Evolutionary conservation across 257 asterid genomes (phyloP), one percentile per base, ranked within the genome.

Genomic region (Nyctanthes arbortristis): DNA sequence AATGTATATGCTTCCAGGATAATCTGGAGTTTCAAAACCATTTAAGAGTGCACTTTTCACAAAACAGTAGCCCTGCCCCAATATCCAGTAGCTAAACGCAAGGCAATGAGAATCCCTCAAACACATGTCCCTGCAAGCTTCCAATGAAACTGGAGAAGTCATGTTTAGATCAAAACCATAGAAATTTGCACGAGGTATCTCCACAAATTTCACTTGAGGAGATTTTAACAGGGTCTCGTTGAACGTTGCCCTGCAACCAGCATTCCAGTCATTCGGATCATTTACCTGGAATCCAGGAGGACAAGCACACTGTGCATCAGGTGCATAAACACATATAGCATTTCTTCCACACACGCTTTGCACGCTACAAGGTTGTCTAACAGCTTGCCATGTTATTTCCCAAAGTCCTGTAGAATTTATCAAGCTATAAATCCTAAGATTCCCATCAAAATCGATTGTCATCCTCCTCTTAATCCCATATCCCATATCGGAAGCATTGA

Each of bases 281-380:
- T 18, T 59, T 18, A 59, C 65, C 65, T 64, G 34, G 61, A 74
- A 84, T 13, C 93, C 95, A 2, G 91, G 91, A 3, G 88, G 93
- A 34, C 95, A 88, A 0, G 84, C 74, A 64, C 96, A 90, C 29
- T 18, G 77, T 0, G 87, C 73, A 12, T 43, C 66, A 0, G 81
- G 80, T 12, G 75, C 61, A 30, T 82, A 88, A 36, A 76, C 86
- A 49, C 95, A 90, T 12, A 90, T 52, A 5, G 82, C 86, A 61
- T 84, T 84, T 69, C 81, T 81, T 45, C 96, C 96, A 27, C 96
- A 90, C n/a, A 88, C 34, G 3, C 91, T 91, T 20, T 66, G 81
- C 3, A 82, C 83, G 7, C 12, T 4, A 54, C 96, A 88, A 4
- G 89, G 82, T 34, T 86, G 82, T 30, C 59, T 59, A 24, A 90